phyloP scores from a whole-genome alignment of 306 rosid genomes.

The Malus fusca region DNA sequence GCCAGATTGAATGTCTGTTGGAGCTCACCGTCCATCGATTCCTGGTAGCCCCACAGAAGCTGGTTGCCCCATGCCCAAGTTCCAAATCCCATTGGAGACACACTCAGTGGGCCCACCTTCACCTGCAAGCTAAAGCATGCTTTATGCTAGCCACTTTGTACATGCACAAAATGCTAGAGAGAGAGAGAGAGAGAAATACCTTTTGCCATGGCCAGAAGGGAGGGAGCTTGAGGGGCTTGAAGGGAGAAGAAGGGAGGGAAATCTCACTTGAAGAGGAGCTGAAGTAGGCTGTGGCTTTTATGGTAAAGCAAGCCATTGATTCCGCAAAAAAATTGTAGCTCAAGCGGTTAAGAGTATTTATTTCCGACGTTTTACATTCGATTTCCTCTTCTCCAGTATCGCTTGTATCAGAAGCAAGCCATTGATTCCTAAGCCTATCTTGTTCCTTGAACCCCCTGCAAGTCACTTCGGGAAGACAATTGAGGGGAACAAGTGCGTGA shows the following conservation, averaged over 20 bases:
- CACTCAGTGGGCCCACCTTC: constrained; percentile 76
- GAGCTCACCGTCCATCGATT: constrained; percentile 83
- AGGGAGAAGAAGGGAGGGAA: constrained; percentile 38
- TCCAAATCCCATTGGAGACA: constrained; percentile 94
- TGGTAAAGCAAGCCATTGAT: constrained; percentile 44
- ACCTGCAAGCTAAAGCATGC: constrained; percentile 32
- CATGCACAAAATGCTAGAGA: background rate
- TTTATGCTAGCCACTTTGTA: background rate
- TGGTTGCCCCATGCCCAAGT: constrained; percentile 99
- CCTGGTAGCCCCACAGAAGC: constrained; percentile 75
- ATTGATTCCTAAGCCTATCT: constrained; percentile 8
- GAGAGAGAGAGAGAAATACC: constrained; percentile 15
- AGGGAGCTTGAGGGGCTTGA: constrained; percentile 58
- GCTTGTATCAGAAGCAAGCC: constrained; percentile 26
- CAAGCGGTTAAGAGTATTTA: too few species aligned
- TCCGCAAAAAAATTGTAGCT: too few species aligned
- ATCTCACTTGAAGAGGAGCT: constrained; percentile 29
- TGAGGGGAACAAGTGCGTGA: background rate
- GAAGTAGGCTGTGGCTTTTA: constrained; percentile 19
- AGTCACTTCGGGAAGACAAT: background rate
- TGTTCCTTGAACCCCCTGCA: background rate
- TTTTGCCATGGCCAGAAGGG: constrained; percentile 69
- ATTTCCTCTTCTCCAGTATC: too few species aligned
- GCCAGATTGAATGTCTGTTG: constrained; percentile 70
- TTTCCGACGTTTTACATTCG: too few species aligned